phyloP scores from a whole-genome alignment of 129 eudicot genomes.

The Arctium lappa region DNA sequence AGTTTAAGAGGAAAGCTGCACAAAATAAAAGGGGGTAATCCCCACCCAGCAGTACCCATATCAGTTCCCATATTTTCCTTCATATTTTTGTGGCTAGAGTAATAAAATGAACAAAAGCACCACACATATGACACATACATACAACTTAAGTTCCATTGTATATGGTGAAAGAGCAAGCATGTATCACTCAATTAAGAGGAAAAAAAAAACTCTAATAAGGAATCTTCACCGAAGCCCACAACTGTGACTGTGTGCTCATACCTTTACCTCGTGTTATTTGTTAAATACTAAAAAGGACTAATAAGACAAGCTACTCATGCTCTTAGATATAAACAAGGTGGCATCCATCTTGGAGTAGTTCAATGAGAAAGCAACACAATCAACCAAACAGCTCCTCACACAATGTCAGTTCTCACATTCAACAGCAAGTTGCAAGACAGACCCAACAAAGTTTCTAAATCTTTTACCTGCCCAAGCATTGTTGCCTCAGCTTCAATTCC shows the following conservation, averaged over 20 bases:
- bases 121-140: neutral
- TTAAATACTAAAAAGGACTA: neutral
- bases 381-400: neutral
- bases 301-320: neutral
- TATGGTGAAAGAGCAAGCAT: neutral
- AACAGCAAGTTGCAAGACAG: neutral
- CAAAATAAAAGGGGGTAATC: neutral
- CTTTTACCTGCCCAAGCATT: slow-evolving; percentile 93
- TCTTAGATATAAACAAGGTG: neutral
- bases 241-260: neutral
- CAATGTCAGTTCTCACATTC: neutral
- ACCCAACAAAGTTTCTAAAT: neutral
- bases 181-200: neutral
- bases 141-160: neutral
- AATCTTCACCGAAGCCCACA: neutral
- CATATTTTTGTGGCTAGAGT: neutral
- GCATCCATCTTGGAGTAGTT: neutral
- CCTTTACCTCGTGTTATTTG: neutral
- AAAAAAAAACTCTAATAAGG: neutral
- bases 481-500: slow-evolving; percentile 98
- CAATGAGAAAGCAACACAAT: neutral
- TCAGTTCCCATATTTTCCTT: neutral
- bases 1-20: neutral
- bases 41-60: neutral
- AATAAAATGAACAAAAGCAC: neutral